Base-by-base conservation (phyloP, 805 yeast species). In the Candida gorgasii region DNA sequence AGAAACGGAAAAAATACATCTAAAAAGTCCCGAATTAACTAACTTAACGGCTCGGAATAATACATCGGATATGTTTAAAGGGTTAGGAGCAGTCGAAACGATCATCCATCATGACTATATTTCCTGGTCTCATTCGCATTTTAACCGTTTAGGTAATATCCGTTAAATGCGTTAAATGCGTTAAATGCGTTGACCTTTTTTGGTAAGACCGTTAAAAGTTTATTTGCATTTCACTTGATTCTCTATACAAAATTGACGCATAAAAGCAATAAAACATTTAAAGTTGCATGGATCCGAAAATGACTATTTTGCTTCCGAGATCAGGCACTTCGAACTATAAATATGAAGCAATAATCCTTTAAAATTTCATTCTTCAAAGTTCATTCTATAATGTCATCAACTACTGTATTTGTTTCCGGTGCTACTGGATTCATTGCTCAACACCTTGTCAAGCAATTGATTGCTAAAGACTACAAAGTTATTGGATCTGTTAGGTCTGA, bases 341-440 rank as follows among this genome's bases (percentile, higher is more conserved):
- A 22, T 22, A 22, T 22, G 24, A 22, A 9, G 24, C 24, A 6
- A 22, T 22, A 22, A 22, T 22, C 24, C 24, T 22, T 22, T 22
- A 9, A 22, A 22, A 22, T 22, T 22, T 22, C 24, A 22, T 22
- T 22, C 24, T 22, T 22, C 24, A 22, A 9, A 22, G 24, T 22
- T 22, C 24, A 22, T 27, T 22, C 24, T 22, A 22, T 22, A 9
- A 22, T 22, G 24, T 22, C 24, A 22, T 22, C n/a, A n/a, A 13
- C 17, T 13, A 28, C 31, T 28, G 38, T 35, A 3, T 35, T 35
- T 18, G 30, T 78, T 26, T 63, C 82, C 3, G 83, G 83, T 20
- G 80, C 79, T 20, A 63, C 76, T 8, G 83, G 83, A 11, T 78
- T 66, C 53, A 69, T 79, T 43, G 82, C 82, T 19, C 73, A 66